A percentile compares a stretch with the other conserved stretches of the same genome.
Evolutionary conservation across 108 stramenopile species (phyloP).

Genomic region (Nitzschia palea): DNA sequence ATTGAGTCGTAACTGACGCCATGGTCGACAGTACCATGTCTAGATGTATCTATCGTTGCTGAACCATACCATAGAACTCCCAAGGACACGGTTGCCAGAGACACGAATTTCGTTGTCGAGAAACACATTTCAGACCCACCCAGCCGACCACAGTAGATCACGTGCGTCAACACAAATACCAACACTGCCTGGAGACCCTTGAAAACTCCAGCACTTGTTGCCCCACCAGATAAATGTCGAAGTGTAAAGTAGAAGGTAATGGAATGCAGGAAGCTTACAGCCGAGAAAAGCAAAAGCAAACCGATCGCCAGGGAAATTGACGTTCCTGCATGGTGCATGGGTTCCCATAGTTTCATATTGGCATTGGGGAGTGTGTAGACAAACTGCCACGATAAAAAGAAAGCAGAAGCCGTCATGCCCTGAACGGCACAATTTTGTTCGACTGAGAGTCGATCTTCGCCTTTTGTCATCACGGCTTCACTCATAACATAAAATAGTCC

Average conservation of each 20-base stretch:
- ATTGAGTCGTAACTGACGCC: no score
- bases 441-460: constrained; percentile 40
- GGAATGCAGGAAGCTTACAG: constrained; percentile 60
- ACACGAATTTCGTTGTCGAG: constrained; percentile 44
- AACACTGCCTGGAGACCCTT: constrained; percentile 83
- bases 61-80: constrained; percentile 39
- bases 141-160: constrained; percentile 55
- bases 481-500: constrained; percentile 65
- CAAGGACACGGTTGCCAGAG: constrained; percentile 53
- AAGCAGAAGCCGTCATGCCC: constrained; percentile 40
- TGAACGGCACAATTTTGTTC: constrained; percentile 75
- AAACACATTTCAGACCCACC: constrained; percentile 81
- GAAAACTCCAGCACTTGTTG: constrained; percentile 75
- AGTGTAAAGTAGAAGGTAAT: constrained; percentile 62
- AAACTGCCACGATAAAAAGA: constrained; percentile 63
- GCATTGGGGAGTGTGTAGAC: constrained; percentile 60
- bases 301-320: constrained; percentile 19
- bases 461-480: constrained; percentile 59
- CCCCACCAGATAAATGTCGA: constrained; percentile 66
- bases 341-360: constrained; percentile 37
- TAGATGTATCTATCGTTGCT: no score
- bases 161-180: constrained; percentile 56
- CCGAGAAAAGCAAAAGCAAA: constrained; percentile 22
- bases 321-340: constrained; percentile 61
- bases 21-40: no score